phyloP scores from a whole-genome alignment of 2,329 filamentous ascomycete species.

The Monosporascus sp. region DNA sequence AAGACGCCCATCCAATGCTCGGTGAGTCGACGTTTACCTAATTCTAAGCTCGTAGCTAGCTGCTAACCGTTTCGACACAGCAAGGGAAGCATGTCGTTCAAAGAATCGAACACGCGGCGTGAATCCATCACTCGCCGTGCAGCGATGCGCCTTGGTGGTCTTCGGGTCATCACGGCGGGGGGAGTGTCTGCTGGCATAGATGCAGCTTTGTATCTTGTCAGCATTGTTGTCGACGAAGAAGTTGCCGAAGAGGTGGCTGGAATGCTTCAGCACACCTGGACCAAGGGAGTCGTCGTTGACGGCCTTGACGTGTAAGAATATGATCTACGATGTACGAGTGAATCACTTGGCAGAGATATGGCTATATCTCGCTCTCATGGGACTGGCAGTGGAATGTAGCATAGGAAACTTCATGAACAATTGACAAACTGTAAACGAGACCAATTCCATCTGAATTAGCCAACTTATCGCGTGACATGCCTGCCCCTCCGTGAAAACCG shows the following conservation, averaged over 20 bases:
- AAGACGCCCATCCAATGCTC: constrained; percentile 54
- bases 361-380: constrained; percentile 11
- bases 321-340: constrained; percentile 5
- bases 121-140: constrained; percentile 77
- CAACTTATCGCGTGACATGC: no score
- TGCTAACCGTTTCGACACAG: constrained; percentile 34
- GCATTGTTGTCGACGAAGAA: constrained; percentile 73
- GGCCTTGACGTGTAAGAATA: constrained; percentile 68
- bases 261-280: constrained; percentile 80
- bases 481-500: neutral
- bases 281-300: constrained; percentile 78
- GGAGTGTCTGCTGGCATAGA: constrained; percentile 77
- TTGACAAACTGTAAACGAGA: neutral
- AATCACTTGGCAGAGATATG: constrained; percentile 8
- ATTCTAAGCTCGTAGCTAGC: neutral
- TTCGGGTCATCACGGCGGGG: constrained; percentile 73
- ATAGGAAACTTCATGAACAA: constrained; percentile 8
- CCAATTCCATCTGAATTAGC: neutral
- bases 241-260: constrained; percentile 66
- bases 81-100: constrained; percentile 81
- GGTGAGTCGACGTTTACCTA: constrained; percentile 36
- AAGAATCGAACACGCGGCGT: constrained; percentile 65
- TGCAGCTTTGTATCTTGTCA: constrained; percentile 78
- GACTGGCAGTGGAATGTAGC: constrained; percentile 6
- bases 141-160: constrained; percentile 64